Evolutionary conservation across 2,329 filamentous ascomycete genomes (phyloP), one percentile per base, ranked within the genome.

Genomic region (Arthrobotrys sphaeroides): DNA sequence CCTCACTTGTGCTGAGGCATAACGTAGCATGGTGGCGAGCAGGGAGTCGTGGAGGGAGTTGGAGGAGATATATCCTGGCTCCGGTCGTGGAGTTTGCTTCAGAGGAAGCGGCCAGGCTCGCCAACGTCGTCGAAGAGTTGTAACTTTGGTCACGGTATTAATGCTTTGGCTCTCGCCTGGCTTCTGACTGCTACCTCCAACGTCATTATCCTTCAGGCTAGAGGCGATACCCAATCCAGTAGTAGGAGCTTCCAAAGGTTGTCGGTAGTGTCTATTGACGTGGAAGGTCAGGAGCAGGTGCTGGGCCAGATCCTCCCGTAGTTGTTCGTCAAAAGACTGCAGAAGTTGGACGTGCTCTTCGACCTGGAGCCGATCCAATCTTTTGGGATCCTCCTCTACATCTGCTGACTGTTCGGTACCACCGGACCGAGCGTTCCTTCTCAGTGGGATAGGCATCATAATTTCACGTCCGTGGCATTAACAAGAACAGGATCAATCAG

Each of bases 71-170:
- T 47, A 51, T 43, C 33, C 38, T n/a, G 55, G 28, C 16, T 69
- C 73, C 13, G 51, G 40, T 28, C 65, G 65, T 28, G 73, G 64
- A 12, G 43, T 59, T 55, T 65, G 49, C 5, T 65, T 40, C 2
- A 31, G 9, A 22, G 57, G 65, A 7, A 76, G 57, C 10, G 73
- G 73, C 73, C 73, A 76, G 20, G 73, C 73, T 49, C 65, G 47
- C 73, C 73, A 76, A 16, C 62, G 40, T 31, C 51, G 64, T 43
- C 22, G 60, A 45, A 61, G 62, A n/a, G 59, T 66, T 18, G 47
- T 38, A 24, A 40, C 42, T 31, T 55, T 55, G 18, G 38, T 5
- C 22, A n/a, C 9, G 7, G 16, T 55, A 12, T 31, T 18, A 38
- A 28, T 3, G 13, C 10, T 9, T 33, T 66, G 40, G 5, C n/a